Base-by-base conservation (phyloP, 768 basidiomycete genomes). In the Suillus variegatus region DNA sequence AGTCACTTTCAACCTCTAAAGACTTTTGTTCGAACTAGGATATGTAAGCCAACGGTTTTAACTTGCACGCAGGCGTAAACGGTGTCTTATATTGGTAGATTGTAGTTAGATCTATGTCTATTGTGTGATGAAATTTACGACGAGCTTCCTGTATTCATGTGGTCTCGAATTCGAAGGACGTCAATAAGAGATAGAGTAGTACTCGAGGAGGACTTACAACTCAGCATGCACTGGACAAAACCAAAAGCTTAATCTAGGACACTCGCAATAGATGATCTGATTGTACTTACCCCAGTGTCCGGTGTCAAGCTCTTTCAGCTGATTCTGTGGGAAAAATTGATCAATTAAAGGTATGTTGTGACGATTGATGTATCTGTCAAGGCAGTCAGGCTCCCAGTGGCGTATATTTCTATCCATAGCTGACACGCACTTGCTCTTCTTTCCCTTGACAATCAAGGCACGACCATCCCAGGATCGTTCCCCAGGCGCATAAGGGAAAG, bases 221-320 rank as follows among this genome's bases (percentile, higher is more conserved):
- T 96, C 94, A 18, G 92, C 90, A 67, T 96, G 94, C 22, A 96
- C 92, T 93, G 66, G 35, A 57, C 8, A 32, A 35, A 62, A 18
- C 38, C 61, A 28, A 62, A 41, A 36, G 28, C n/a, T 60, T 8
- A 20, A 54, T 44, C n/a, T 52, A 41, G 8, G 36, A 63, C 12
- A n/a, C 12, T 58, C 64, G 10, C 32, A 9, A 57, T 13, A 6
- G 25, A 46, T 63, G n/a, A 40, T n/a, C 1, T 55, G 1, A 20
- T 38, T 8, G 46, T 8, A 76, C 87, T 67, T 73, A 93, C 92
- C 91, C 95, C 95, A 98, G 76, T 98, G 95, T 1, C 89, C 88
- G 0, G 94, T 80, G 65, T 94, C 88, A 35, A 97, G 76, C 32
- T 77, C 82, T 71, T 88, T 84, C 10, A 96, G 70, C 12, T 69